These are phyloP conservation scores for Rhizopogon salebrosus DNA, from an alignment of 768 basidiomycete species.

Conservation along the genomic window DNA sequence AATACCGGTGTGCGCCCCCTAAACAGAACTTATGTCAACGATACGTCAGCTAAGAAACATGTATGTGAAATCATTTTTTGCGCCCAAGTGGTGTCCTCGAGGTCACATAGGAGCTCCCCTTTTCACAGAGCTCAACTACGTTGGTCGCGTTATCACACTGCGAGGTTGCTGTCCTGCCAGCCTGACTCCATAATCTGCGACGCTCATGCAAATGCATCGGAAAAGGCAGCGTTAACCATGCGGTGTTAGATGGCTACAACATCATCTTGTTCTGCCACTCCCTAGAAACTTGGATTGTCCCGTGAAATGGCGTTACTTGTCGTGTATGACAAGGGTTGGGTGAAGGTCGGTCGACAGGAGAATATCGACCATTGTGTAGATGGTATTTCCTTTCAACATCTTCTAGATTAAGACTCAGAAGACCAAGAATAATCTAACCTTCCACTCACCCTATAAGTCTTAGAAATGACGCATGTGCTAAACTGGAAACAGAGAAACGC, in stretches of 20 bases:
- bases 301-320: slow-evolving; percentile 10
- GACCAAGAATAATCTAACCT: background rate
- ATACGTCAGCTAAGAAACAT: too few relatives aligned
- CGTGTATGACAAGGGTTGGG: slow-evolving; percentile 3
- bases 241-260: slow-evolving; percentile 8
- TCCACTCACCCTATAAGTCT: background rate
- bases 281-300: slow-evolving; percentile 8
- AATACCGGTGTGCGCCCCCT: background rate
- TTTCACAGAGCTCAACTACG: too few relatives aligned
- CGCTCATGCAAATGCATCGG: slow-evolving; percentile 5
- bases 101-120: too few relatives aligned
- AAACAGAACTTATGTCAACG: slow-evolving; percentile 5
- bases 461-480: background rate
- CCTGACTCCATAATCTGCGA: slow-evolving; percentile 18
- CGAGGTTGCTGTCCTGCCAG: slow-evolving; percentile 14
- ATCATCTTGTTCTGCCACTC: slow-evolving; percentile 12
- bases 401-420: background rate
- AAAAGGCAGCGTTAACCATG: background rate
- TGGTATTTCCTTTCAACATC: background rate
- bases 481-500: too few relatives aligned
- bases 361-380: background rate
- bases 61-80: too few relatives aligned
- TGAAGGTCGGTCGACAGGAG: background rate
- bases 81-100: too few relatives aligned
- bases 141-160: too few relatives aligned